These are phyloP conservation scores for Nasturtium officinale DNA, from an alignment of 345 rosid species.

Conservation along the genomic window DNA sequence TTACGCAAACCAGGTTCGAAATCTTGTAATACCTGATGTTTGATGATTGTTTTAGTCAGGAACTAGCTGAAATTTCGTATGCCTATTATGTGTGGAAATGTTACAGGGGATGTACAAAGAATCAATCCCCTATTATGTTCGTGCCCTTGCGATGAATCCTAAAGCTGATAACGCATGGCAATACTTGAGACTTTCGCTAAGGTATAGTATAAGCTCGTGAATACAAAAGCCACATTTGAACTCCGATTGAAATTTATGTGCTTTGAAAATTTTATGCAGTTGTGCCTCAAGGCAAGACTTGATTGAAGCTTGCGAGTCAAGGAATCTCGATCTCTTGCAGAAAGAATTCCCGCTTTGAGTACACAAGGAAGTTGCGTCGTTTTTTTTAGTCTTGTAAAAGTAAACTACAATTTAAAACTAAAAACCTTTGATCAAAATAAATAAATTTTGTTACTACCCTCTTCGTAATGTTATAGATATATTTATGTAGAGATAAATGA, in stretches of 20 bases:
- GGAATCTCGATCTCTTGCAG: slow-evolving; percentile 85
- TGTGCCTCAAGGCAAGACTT: slow-evolving; percentile 84
- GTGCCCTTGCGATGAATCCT: slow-evolving; percentile 98
- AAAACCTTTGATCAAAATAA: neutral
- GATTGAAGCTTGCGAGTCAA: slow-evolving; percentile 89
- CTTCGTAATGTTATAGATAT: slow-evolving; percentile 13
- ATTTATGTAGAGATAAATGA: slow-evolving; percentile 20
- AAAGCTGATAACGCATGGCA: slow-evolving; percentile 99
- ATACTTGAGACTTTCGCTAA: slow-evolving; percentile 88
- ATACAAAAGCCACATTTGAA: neutral
- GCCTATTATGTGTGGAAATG: neutral
- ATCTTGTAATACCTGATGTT: slow-evolving; percentile 2
- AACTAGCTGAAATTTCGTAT: neutral
- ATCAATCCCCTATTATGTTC: slow-evolving; percentile 87
- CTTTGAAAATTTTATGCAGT: slow-evolving; percentile 46
- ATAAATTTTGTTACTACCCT: neutral
- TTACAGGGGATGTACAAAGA: slow-evolving; percentile 89
- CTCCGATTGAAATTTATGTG: neutral
- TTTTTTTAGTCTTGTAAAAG: slow-evolving; percentile 24
- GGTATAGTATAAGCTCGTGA: slow-evolving; percentile 49
- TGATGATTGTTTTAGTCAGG: neutral
- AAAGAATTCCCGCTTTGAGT: slow-evolving; percentile 83
- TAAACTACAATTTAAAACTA: neutral
- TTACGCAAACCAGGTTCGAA: slow-evolving; percentile 92
- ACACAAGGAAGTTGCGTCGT: neutral